Evolutionary conservation across 192 early-diverging fungal species (phyloP).

Genomic region (Rhizoclosmatium sp.): DNA sequence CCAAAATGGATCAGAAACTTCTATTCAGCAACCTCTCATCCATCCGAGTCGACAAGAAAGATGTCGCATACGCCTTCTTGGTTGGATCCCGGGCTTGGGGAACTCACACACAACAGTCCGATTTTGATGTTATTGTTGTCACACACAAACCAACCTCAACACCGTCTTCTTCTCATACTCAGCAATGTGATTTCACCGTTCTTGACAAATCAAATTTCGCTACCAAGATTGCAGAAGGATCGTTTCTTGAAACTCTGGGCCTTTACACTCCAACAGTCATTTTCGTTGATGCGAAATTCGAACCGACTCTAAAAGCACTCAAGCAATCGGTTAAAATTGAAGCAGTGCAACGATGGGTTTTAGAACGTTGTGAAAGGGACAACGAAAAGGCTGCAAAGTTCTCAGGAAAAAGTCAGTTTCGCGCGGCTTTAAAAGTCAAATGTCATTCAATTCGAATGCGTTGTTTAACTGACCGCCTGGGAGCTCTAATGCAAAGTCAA

Average conservation of each 20-base stretch:
- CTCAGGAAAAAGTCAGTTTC: neutral
- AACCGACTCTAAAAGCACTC: neutral
- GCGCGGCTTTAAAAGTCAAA: neutral
- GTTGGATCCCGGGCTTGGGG: constrained; percentile 3
- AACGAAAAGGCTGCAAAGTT: neutral
- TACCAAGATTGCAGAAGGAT: neutral
- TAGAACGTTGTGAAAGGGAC: neutral
- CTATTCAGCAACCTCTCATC: neutral
- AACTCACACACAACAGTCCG: neutral
- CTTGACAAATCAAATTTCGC: neutral
- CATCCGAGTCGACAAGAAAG: neutral
- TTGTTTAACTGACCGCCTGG: neutral
- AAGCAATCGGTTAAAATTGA: neutral
- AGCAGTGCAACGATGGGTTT: neutral
- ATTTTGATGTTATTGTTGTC: neutral
- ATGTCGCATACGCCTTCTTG: neutral
- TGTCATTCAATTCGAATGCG: neutral
- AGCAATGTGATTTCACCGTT: constrained; percentile 3
- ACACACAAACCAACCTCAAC: neutral
- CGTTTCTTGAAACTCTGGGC: neutral
- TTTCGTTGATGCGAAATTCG: neutral
- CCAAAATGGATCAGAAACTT: neutral
- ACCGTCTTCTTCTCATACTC: neutral
- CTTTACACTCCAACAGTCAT: neutral
- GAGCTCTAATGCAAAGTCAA: too few relatives aligned